phyloP scores from a whole-genome alignment of 257 asterid genomes.

The Fraxinus americana region DNA sequence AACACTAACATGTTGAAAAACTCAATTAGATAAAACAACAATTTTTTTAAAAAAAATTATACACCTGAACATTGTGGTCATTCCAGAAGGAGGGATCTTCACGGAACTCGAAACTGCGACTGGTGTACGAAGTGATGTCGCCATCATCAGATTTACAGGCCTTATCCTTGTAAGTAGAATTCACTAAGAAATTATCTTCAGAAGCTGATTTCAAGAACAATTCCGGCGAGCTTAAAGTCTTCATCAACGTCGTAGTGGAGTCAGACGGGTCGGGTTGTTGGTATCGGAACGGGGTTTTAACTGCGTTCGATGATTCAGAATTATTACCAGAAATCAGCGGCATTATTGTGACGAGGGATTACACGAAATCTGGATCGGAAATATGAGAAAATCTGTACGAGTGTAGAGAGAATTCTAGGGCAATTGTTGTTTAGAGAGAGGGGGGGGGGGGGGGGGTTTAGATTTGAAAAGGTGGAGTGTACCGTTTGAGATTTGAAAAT shows the following conservation, averaged over 20 bases:
- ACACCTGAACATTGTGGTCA: conserved; percentile 87
- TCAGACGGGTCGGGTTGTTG: conserved; percentile 42
- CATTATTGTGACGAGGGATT: conserved; percentile 25
- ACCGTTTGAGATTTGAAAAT: conserved; percentile 39
- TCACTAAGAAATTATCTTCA: conserved; percentile 31
- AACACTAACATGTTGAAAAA: neutral
- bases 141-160: conserved; percentile 43
- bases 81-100: conserved; percentile 87
- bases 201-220: conserved; percentile 50
- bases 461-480: neutral
- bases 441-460: neutral
- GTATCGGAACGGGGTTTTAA: conserved; percentile 62
- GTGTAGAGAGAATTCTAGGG: conserved; percentile 23
- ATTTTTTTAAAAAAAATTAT: neutral
- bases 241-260: conserved; percentile 33
- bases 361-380: neutral
- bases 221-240: conserved; percentile 73
- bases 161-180: conserved; percentile 35
- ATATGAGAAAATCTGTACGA: neutral
- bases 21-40: neutral
- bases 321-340: conserved; percentile 47
- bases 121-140: conserved; percentile 20
- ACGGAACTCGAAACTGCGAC: conserved; percentile 62
- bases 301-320: conserved; percentile 56
- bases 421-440: neutral